These are phyloP conservation scores for Knufia fluminis DNA, from an alignment of 2,329 filamentous ascomycete genomes.

Conservation along the genomic window DNA sequence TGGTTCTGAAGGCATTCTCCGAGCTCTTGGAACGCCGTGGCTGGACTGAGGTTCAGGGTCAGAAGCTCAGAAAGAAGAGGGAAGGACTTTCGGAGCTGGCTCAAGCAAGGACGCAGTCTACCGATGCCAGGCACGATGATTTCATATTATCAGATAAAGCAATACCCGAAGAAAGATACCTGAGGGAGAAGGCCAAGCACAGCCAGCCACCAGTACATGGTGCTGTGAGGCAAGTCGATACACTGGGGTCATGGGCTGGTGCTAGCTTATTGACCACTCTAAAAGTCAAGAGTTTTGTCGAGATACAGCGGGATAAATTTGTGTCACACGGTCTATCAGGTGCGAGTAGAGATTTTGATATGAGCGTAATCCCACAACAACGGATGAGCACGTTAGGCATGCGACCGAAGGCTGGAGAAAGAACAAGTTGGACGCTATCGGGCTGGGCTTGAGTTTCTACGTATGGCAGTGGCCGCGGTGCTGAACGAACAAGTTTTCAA, in stretches of 20 bases:
- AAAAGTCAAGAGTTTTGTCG: conserved; percentile 51
- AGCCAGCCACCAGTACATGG: conserved; percentile 30
- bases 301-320: conserved; percentile 57
- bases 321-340: conserved; percentile 41
- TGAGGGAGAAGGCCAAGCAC: conserved; percentile 38
- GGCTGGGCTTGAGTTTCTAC: conserved; percentile 33
- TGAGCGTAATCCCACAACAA: conserved; percentile 30
- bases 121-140: conserved; percentile 23
- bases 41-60: conserved; percentile 2
- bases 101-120: conserved; percentile 14
- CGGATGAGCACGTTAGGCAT: conserved; percentile 26
- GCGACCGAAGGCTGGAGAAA: conserved; percentile 30
- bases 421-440: conserved; percentile 41
- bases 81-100: conserved; percentile 24
- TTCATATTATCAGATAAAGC: conserved; percentile 44
- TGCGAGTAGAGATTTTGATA: conserved; percentile 36
- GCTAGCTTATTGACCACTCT: conserved; percentile 52
- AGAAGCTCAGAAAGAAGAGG: conserved; percentile 6
- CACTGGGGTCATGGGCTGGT: conserved; percentile 55
- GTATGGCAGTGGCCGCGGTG: too few species aligned
- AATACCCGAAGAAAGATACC: conserved; percentile 50
- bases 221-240: conserved; percentile 46
- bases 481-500: too few species aligned
- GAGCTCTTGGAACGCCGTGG: conserved; percentile 41
- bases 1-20: conserved; percentile 67